Percentiles rank a stretch among this genome's conserved stretches.
These are phyloP conservation scores for Sugiyamaella boreocaroliniensis DNA, from an alignment of 805 yeast genomes.

Conservation along the genomic window DNA sequence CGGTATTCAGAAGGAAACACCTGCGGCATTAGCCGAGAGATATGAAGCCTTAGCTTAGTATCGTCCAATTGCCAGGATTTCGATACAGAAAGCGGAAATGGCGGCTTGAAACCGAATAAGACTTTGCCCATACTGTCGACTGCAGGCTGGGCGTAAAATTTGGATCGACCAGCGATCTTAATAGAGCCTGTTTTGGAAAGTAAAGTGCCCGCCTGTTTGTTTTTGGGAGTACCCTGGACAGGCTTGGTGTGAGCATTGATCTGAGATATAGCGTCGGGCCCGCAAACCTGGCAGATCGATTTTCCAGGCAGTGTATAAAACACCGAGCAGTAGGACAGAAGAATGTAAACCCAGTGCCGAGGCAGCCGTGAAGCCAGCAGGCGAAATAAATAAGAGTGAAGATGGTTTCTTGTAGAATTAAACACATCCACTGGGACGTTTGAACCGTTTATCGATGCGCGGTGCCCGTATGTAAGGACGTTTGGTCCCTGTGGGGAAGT, in stretches of 20 bases:
- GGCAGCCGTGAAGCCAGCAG: not conserved
- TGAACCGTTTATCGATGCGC: no score
- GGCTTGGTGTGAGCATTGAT: not conserved
- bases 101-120: slow-evolving; percentile 5
- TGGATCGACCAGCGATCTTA: not conserved
- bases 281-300: not conserved
- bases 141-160: not conserved
- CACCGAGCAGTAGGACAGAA: not conserved
- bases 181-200: not conserved
- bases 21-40: not conserved
- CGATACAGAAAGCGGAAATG: not conserved
- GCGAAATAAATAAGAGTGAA: not conserved
- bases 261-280: slow-evolving; percentile 1
- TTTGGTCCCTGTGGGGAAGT: not conserved
- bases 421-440: not conserved
- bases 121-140: slow-evolving; percentile 1
- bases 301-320: not conserved
- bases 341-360: not conserved
- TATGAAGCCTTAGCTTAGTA: not conserved
- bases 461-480: not conserved
- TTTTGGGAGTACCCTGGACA: not conserved
- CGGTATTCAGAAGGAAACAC: slow-evolving; percentile 1
- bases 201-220: not conserved
- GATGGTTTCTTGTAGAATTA: not conserved
- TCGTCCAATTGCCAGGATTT: not conserved